phyloP scores from a whole-genome alignment of 2,329 filamentous ascomycete species.

The Colletotrichum gigasporum region DNA sequence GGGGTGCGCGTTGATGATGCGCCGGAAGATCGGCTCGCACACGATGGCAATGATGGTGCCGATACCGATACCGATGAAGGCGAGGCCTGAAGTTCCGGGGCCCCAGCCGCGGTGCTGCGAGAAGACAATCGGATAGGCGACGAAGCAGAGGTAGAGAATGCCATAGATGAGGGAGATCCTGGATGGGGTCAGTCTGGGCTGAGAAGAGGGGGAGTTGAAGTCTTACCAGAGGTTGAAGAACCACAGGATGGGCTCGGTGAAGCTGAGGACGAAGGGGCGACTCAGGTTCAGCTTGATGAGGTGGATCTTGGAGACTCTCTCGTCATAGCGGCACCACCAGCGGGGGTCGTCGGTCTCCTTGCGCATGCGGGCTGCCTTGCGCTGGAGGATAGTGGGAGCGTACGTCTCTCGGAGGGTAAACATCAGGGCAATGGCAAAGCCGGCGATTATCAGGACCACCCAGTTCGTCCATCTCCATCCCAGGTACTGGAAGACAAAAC shows the following conservation, averaged over 20 bases:
- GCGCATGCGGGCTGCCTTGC: constrained; percentile 70
- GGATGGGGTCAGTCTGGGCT: not conserved
- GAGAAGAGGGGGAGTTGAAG: too few relatives aligned
- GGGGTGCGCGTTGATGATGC: constrained; percentile 80
- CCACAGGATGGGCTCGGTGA: constrained; percentile 83
- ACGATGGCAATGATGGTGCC: constrained; percentile 71
- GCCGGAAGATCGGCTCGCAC: constrained; percentile 76
- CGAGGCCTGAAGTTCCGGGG: constrained; percentile 76
- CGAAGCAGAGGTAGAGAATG: constrained; percentile 89
- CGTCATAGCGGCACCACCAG: constrained; percentile 85
- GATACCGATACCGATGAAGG: constrained; percentile 78
- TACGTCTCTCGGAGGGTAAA: constrained; percentile 78
- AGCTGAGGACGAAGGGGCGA: constrained; percentile 79
- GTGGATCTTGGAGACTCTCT: constrained; percentile 69
- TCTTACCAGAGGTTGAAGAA: constrained; percentile 73
- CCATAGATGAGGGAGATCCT: constrained; percentile 85
- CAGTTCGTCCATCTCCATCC: constrained; percentile 93
- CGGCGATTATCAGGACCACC: constrained; percentile 79
- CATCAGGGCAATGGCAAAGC: constrained; percentile 67
- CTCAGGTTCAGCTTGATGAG: constrained; percentile 80
- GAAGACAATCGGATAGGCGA: constrained; percentile 90
- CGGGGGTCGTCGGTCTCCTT: constrained; percentile 76
- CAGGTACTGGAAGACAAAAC: constrained; percentile 79
- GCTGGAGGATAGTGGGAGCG: constrained; percentile 73
- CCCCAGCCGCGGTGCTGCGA: constrained; percentile 79